Evolutionary conservation across 1,284 basidiomycete species (phyloP).

Genomic region (Fomitopsis schrenkii): DNA sequence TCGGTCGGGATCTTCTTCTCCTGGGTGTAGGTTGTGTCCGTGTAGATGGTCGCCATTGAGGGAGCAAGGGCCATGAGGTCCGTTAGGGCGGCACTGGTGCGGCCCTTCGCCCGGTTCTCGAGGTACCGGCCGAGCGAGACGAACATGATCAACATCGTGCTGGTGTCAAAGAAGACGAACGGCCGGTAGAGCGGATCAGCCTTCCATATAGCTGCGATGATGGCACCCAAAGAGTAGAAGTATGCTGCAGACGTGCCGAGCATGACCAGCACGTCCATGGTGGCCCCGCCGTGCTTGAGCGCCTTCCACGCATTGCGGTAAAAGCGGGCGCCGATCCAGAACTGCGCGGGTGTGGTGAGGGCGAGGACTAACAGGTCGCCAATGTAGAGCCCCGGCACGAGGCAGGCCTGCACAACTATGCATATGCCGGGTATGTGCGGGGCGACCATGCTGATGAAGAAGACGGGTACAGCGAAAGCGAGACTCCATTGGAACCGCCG

Average conservation of each 20-base stretch:
- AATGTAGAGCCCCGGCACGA: conserved; percentile 72
- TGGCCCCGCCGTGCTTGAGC: conserved; percentile 84
- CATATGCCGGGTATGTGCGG: conserved; percentile 66
- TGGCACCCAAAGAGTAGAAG: conserved; percentile 77
- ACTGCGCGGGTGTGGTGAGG: conserved; percentile 92
- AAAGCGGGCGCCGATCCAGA: conserved; percentile 87
- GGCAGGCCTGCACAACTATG: conserved; percentile 41
- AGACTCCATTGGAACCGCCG: conserved; percentile 75
- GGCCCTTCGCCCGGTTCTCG: conserved; percentile 96
- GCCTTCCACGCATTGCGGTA: conserved; percentile 91
- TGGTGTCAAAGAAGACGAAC: conserved; percentile 96
- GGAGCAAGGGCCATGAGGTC: conserved; percentile 95
- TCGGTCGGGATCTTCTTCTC: conserved; percentile 94
- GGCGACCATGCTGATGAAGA: conserved; percentile 87
- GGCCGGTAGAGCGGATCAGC: conserved; percentile 69
- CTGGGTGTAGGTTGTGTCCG: conserved; percentile 71
- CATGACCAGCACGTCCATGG: conserved; percentile 97
- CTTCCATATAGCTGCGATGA: conserved; percentile 69
- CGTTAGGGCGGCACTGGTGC: conserved; percentile 93
- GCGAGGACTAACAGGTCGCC: conserved; percentile 79
- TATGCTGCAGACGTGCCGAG: conserved; percentile 95
- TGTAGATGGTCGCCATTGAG: conserved; percentile 94
- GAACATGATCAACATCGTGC: conserved; percentile 98
- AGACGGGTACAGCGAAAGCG: conserved; percentile 87
- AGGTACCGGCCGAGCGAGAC: conserved; percentile 94